Evolutionary conservation across 495 filamentous ascomycete genomes (phyloP).

Genomic region (Neurospora sp.): DNA sequence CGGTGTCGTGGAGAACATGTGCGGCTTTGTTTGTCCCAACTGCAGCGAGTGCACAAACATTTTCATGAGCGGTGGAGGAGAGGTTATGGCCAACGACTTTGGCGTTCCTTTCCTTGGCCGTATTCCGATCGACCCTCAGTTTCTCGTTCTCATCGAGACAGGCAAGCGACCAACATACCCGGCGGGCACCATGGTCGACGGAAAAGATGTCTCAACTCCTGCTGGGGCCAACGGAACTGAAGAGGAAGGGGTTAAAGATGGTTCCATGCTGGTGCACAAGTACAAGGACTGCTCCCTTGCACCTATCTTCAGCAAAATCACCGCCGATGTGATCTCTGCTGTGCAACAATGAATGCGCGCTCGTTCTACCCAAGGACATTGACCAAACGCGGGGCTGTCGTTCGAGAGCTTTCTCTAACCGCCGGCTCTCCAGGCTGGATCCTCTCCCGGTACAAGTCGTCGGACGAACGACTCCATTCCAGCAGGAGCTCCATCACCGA

Average conservation of each 20-base stretch:
- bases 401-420: neutral
- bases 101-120: conserved; percentile 73
- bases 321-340: conserved; percentile 15
- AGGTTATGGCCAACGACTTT: conserved; percentile 83
- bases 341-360: neutral
- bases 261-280: conserved; percentile 58
- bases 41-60: conserved; percentile 90
- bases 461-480: neutral
- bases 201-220: conserved; percentile 30
- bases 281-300: conserved; percentile 70
- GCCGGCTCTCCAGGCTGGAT: neutral
- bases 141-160: conserved; percentile 43
- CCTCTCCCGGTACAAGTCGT: neutral
- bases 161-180: conserved; percentile 41
- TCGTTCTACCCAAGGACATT: neutral
- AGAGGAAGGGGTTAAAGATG: conserved; percentile 32
- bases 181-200: conserved; percentile 37
- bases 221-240: neutral
- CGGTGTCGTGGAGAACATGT: conserved; percentile 96
- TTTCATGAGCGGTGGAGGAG: conserved; percentile 80
- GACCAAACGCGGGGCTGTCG: neutral
- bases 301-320: conserved; percentile 60
- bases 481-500: neutral
- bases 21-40: conserved; percentile 89
- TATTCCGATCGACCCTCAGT: conserved; percentile 77